Base-by-base conservation (phyloP, 2,329 filamentous ascomycete genomes). In the Diaporthe ampelina region DNA sequence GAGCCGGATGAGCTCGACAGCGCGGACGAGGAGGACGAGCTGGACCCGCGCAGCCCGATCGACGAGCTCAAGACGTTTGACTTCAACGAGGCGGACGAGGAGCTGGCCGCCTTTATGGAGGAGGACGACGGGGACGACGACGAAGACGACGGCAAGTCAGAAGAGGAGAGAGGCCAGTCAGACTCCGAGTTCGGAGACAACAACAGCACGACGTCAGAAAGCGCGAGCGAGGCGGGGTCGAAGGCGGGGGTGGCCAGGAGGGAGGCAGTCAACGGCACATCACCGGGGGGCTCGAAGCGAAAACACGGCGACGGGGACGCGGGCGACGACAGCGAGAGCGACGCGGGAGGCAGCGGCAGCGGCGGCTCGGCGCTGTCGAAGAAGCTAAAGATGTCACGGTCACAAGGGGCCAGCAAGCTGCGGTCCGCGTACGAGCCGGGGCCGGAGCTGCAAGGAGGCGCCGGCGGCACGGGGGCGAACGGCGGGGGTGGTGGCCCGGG, bases 51-150 rank as follows among this genome's bases (percentile, higher is more conserved):
- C 1, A 86, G 87, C 24, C 90, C 89, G 2, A 89, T 91, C 75
- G 88, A 91, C 69, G 88, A 87, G 69, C 81, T 91, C 5, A 86
- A 87, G 73, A 83, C 85, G 19, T 90, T 93, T 72, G 88, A 94
- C 79, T 92, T 91, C 87, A 89, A 86, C 6, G 87, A 85, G 13
- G 88, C 90, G 1, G 92, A 95, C 77, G 91, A 93, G 74, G 95
- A 97, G 79, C 85, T 97, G 13, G 90, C 90, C 19, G 94, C 94
- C 59, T 95, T 97, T 77, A 84, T 97, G 77, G 89, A 88, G 13
- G 84, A 77, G 32, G 77, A 79, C 1, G 77, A 78, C 13, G 85
- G 75, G 50, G 77, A 52, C 13, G 73, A 67, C 0, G 76, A 75
- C 58, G 79, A 80, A 72, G 75, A 76, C 59, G 79, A 80, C 73